These are phyloP conservation scores for Phytophthora melonis DNA, from an alignment of 352 stramenopile species.

Conservation along the genomic window DNA sequence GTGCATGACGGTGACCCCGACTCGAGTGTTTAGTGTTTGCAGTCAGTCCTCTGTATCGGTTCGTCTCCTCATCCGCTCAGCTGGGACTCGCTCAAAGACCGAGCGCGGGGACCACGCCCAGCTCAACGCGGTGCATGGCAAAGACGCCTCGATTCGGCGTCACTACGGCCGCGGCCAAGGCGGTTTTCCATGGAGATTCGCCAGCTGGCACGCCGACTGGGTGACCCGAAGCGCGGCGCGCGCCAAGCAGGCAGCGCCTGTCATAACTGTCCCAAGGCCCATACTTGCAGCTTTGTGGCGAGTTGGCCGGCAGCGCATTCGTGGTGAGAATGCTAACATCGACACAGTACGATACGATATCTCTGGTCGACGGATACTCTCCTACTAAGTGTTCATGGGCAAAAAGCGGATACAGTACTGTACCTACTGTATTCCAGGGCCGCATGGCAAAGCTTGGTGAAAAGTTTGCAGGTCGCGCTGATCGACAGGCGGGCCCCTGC, in stretches of 20 bases:
- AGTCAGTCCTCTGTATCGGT: slow-evolving; percentile 2
- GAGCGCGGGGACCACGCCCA: slow-evolving; percentile 32
- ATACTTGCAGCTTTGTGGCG: neutral
- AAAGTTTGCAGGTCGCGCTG: slow-evolving; percentile 25
- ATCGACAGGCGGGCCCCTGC: slow-evolving; percentile 30
- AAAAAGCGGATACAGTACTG: too few species aligned
- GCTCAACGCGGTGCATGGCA: slow-evolving; percentile 16
- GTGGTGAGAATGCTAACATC: neutral
- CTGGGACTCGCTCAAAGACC: slow-evolving; percentile 24
- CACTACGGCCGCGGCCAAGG: neutral
- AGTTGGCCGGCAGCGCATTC: neutral
- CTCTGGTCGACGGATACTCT: too few species aligned
- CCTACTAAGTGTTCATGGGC: too few species aligned
- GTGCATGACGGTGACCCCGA: too few species aligned
- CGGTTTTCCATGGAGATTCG: slow-evolving; percentile 34
- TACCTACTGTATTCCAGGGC: neutral
- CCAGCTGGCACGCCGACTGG: slow-evolving; percentile 26
- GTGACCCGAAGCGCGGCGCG: neutral
- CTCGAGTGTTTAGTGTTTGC: neutral
- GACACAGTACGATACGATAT: too few species aligned
- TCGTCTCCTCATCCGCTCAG: slow-evolving; percentile 35
- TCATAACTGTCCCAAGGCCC: slow-evolving; percentile 27
- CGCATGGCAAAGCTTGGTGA: slow-evolving; percentile 26
- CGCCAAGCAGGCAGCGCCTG: slow-evolving; percentile 15
- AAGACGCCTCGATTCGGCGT: neutral